Evolutionary conservation across 1,139 yeast species (phyloP), one percentile per base, ranked within the genome.

Genomic region (Candida tetrigidarum): DNA sequence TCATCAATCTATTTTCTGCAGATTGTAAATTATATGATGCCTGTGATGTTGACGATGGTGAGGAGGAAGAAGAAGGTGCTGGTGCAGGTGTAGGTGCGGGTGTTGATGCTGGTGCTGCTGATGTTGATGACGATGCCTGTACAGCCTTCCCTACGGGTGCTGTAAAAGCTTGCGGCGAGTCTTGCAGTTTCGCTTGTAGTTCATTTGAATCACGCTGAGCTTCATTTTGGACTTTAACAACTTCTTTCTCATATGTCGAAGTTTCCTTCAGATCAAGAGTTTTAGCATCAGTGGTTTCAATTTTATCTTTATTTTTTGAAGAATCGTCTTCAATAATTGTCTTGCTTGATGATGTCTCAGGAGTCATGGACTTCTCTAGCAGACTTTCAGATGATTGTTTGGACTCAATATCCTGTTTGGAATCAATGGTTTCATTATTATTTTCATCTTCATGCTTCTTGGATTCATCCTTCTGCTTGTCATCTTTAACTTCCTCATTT

Each of bases 1-100:
- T 89, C 86, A 91, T 89, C 44, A 86, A 80, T 42, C 85, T 84
- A 59, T 86, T 85, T 43, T 84, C 89, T 1, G 79, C 77, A 5
- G 84, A 74, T 44, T 80, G 78, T 78, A 80, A 77, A 44, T 77
- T 66, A 43, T 72, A 74, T 16, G 64, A 63, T n/a, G n/a, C n/a
- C n/a, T n/a, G n/a, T n/a, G n/a, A n/a, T n/a, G n/a, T n/a, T n/a
- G n/a, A n/a, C n/a, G n/a, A n/a, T n/a, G n/a, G n/a, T n/a, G n/a
- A n/a, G n/a, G n/a, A n/a, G n/a, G n/a, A n/a, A n/a, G n/a, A n/a
- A n/a, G n/a, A n/a, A n/a, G 36, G 36, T 4, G 36, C 11, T 19
- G 36, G 32, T 20, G 19, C 34, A n/a, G n/a, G 19, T 7, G 18
- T 3, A 4, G n/a, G 15, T 3, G 18, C n/a, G 6, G 36, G 36